Evolutionary conservation across 192 early-diverging fungal genomes (phyloP).

Genomic region (Blastocladiella britannica): DNA sequence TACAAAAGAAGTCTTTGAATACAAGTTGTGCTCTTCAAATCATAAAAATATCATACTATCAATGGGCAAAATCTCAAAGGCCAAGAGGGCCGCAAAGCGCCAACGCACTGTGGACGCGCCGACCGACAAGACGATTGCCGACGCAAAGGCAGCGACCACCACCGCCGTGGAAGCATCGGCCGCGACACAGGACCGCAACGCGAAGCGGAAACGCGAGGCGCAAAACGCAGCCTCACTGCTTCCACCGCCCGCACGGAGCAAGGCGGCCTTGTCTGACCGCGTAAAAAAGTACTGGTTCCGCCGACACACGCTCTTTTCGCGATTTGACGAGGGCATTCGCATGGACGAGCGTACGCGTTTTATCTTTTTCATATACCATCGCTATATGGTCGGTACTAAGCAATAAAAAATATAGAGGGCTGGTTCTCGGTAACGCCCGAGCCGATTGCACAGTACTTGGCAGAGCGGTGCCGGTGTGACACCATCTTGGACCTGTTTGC

Average conservation of each 20-base stretch:
- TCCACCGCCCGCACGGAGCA: neutral
- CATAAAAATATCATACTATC: too few species aligned
- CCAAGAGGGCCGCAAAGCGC: too few species aligned
- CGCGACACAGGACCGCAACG: too few species aligned
- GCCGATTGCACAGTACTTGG: constrained; percentile 58
- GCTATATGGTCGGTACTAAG: neutral
- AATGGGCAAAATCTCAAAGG: too few species aligned
- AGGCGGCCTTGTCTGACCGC: neutral
- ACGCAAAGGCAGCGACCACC: too few species aligned
- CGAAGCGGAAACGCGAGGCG: too few species aligned
- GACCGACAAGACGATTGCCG: too few species aligned
- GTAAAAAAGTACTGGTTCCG: constrained; percentile 60
- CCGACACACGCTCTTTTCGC: constrained; percentile 60
- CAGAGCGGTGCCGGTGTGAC: constrained; percentile 33
- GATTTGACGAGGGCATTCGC: constrained; percentile 65
- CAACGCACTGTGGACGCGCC: too few species aligned
- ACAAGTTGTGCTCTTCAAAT: too few species aligned
- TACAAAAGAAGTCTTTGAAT: too few species aligned
- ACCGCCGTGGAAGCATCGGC: too few species aligned
- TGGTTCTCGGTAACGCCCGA: constrained; percentile 97
- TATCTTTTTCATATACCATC: neutral
- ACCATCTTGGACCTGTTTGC: constrained; percentile 81
- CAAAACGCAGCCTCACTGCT: too few species aligned
- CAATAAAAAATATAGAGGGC: constrained; percentile 40
- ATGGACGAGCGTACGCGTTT: constrained; percentile 51